phyloP scores from a whole-genome alignment of 345 rosid species.

The Eucalyptus marginata region DNA sequence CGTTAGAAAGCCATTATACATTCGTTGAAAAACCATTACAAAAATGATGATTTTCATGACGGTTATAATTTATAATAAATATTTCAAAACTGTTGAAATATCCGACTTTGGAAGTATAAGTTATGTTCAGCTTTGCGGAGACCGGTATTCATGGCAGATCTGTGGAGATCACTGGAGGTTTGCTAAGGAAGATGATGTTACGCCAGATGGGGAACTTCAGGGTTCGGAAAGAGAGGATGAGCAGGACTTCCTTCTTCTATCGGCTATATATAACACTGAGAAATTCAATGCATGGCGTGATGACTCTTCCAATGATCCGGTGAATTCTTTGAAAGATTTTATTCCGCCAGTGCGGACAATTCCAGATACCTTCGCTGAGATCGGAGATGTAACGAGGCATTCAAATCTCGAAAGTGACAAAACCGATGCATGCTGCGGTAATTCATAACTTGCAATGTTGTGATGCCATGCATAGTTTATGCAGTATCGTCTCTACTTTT shows the following conservation, averaged over 20 bases:
- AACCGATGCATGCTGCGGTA: background rate
- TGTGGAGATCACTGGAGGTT: background rate
- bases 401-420: background rate
- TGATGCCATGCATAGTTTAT: background rate
- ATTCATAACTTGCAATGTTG: background rate
- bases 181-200: background rate
- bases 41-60: too few species aligned
- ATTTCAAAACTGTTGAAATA: too few species aligned
- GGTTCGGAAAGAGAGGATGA: background rate
- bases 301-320: background rate
- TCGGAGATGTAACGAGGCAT: background rate
- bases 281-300: background rate
- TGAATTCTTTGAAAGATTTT: background rate
- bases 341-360: background rate
- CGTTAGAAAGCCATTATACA: too few species aligned
- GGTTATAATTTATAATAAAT: rapidly evolving
- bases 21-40: rapidly evolving
- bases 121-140: background rate
- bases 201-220: background rate
- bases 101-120: background rate
- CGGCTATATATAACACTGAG: background rate
- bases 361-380: background rate
- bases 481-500: background rate
- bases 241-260: background rate
- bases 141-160: background rate